phyloP scores from a whole-genome alignment of 2,329 filamentous ascomycete genomes.

The Cordyceps pruinosa region DNA sequence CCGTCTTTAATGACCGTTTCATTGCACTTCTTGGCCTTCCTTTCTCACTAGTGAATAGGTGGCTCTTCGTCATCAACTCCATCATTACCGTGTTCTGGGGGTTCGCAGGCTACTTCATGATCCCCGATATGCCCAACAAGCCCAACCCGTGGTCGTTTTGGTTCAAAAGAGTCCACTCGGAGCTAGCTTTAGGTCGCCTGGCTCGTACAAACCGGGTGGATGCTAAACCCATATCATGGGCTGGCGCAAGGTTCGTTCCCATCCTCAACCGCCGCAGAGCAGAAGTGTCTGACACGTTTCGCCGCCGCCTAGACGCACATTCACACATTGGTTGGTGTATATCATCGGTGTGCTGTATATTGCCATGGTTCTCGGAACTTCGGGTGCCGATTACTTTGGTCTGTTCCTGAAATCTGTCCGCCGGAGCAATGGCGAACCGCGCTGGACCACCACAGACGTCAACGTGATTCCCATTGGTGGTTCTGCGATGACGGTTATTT shows the following conservation, averaged over 20 bases:
- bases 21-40: neutral
- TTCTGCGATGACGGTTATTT: constrained; percentile 34
- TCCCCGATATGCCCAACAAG: constrained; percentile 28
- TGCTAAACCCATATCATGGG: constrained; percentile 21
- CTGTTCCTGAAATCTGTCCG: constrained; percentile 25
- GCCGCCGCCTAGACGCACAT: constrained; percentile 15
- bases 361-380: constrained; percentile 26
- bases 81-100: constrained; percentile 28
- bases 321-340: constrained; percentile 24
- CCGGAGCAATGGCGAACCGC: constrained; percentile 18
- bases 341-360: constrained; percentile 27
- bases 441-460: constrained; percentile 34
- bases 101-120: constrained; percentile 26
- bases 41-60: constrained; percentile 9
- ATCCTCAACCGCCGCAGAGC: neutral
- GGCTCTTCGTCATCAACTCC: constrained; percentile 41
- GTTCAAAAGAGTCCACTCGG: constrained; percentile 22
- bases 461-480: constrained; percentile 43
- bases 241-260: constrained; percentile 15
- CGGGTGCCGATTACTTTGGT: constrained; percentile 29
- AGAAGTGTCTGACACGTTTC: neutral
- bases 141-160: constrained; percentile 23
- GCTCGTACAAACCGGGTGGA: constrained; percentile 17
- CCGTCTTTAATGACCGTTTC: constrained; percentile 18
- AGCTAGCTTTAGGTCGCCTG: constrained; percentile 24